phyloP scores from a whole-genome alignment of 495 filamentous ascomycete genomes.

The Penicillium steckii region DNA sequence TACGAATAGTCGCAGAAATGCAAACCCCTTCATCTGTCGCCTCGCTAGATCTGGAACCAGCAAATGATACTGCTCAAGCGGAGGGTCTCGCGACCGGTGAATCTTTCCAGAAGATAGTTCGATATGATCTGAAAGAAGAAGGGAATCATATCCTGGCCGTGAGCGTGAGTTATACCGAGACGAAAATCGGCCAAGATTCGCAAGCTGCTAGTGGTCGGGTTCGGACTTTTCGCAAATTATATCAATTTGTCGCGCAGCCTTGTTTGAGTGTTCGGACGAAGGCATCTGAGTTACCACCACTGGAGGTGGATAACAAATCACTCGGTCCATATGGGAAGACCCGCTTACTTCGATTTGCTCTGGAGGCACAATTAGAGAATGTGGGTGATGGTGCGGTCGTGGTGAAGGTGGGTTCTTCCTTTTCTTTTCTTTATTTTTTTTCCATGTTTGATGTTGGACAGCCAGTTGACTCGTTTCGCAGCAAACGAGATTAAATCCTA shows the following conservation, averaged over 20 bases:
- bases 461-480: constrained; percentile 22
- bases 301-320: constrained; percentile 44
- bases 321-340: constrained; percentile 47
- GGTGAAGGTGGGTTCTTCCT: constrained; percentile 33
- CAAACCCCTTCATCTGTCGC: constrained; percentile 74
- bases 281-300: constrained; percentile 56
- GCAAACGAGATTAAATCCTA: constrained; percentile 52
- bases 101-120: constrained; percentile 78
- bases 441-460: no score
- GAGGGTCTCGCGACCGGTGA: constrained; percentile 61
- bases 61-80: constrained; percentile 29
- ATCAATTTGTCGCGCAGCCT: constrained; percentile 91
- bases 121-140: constrained; percentile 89
- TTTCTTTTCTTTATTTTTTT: background rate
- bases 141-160: constrained; percentile 93
- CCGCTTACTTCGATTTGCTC: constrained; percentile 49
- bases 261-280: constrained; percentile 91
- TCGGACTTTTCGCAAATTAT: constrained; percentile 90
- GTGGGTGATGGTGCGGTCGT: constrained; percentile 57
- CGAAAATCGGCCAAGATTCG: constrained; percentile 48
- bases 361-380: constrained; percentile 96
- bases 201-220: constrained; percentile 66
- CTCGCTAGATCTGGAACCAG: constrained; percentile 53
- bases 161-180: constrained; percentile 85
- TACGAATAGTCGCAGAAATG: constrained; percentile 88